Evolutionary conservation across 192 early-diverging fungal genomes (phyloP).

Genomic region (Backusella luteola): DNA sequence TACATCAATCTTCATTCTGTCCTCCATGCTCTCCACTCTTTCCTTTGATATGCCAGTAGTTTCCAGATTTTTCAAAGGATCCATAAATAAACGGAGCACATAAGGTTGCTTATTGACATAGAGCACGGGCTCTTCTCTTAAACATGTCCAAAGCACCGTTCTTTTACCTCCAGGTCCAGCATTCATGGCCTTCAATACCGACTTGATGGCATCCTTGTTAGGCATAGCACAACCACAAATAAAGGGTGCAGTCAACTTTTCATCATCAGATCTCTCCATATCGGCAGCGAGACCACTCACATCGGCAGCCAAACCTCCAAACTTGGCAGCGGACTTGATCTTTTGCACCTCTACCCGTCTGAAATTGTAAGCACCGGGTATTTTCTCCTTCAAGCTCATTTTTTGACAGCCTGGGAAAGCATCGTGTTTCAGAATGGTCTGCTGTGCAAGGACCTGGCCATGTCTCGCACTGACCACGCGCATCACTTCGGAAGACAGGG

Average conservation of each 20-base stretch:
- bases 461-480: conserved; percentile 48
- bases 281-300: conserved; percentile 23
- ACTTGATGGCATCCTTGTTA: conserved; percentile 53
- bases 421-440: conserved; percentile 63
- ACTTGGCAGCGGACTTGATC: conserved; percentile 22
- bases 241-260: conserved; percentile 19
- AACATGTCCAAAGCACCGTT: conserved; percentile 54
- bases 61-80: conserved; percentile 61
- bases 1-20: conserved; percentile 53
- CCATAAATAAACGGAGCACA: conserved; percentile 53
- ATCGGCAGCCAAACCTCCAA: background rate
- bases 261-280: conserved; percentile 20
- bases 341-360: conserved; percentile 42
- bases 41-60: conserved; percentile 61
- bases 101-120: conserved; percentile 59
- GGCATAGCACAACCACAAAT: conserved; percentile 66
- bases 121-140: conserved; percentile 64
- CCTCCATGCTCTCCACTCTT: conserved; percentile 63
- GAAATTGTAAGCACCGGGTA: conserved; percentile 63
- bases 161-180: conserved; percentile 46
- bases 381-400: conserved; percentile 50
- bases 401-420: conserved; percentile 66
- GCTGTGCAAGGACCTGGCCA: conserved; percentile 53
- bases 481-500: conserved; percentile 54
- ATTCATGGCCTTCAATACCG: conserved; percentile 42